These are phyloP conservation scores for Triticum turgidum DNA, from an alignment of 176 grass and related monocot species.

Conservation along the genomic window DNA sequence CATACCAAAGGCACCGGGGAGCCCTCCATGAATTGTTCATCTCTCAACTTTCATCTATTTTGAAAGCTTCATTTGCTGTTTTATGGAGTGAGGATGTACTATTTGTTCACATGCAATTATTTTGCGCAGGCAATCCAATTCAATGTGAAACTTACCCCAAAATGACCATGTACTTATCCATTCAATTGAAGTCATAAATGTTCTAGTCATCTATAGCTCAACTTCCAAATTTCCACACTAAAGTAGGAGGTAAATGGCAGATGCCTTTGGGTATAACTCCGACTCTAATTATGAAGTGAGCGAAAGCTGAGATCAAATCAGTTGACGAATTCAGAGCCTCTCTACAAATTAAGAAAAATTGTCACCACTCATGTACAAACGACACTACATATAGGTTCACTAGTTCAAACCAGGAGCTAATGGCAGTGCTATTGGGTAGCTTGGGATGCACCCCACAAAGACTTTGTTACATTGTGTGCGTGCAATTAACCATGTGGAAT, in stretches of 20 bases:
- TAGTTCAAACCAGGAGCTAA: no score
- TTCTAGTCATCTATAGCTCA: no score
- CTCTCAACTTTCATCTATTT: background rate
- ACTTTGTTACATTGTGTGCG: no score
- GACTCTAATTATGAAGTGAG: background rate
- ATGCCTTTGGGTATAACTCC: background rate
- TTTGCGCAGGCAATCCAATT: background rate
- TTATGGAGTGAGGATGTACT: background rate
- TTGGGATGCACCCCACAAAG: no score
- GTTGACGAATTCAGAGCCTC: background rate
- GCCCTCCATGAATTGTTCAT: background rate
- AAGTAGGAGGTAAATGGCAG: background rate
- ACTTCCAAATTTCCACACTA: background rate
- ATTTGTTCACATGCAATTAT: background rate
- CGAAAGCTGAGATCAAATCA: background rate
- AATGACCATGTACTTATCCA: background rate
- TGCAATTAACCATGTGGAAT: no score
- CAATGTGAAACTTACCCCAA: background rate
- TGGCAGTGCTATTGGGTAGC: no score
- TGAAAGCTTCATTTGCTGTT: background rate
- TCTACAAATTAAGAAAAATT: no score
- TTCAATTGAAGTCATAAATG: background rate
- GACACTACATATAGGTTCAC: no score
- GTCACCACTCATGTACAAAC: no score
- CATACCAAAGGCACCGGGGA: background rate